A percentile compares a stretch with the other conserved stretches of the same genome.
These are phyloP conservation scores for Yarrowia sp. DNA, from an alignment of 805 yeast species.

Conservation along the genomic window DNA sequence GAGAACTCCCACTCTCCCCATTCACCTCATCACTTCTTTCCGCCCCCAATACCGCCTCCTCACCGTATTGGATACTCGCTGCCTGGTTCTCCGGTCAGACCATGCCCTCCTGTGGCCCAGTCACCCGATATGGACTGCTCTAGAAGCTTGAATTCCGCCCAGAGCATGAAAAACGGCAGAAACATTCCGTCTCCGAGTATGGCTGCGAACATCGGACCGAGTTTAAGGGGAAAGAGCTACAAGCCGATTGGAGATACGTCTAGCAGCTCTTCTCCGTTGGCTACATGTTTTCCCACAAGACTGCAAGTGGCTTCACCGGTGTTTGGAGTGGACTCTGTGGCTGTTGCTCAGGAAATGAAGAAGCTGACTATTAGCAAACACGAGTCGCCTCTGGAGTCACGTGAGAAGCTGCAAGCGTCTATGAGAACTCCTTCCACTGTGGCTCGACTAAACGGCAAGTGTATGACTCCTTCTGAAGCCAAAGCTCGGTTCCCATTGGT, in stretches of 20 bases:
- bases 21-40: constrained; percentile 9
- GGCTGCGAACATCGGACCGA: background rate
- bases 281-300: background rate
- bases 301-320: background rate
- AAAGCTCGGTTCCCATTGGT: constrained; percentile 56
- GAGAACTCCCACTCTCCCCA: background rate
- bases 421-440: constrained; percentile 23
- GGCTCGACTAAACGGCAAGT: constrained; percentile 31
- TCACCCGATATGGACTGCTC: constrained; percentile 15
- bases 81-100: constrained; percentile 10
- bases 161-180: background rate
- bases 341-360: constrained; percentile 27
- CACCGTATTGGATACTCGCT: constrained; percentile 1
- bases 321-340: background rate
- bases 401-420: constrained; percentile 24
- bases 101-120: background rate
- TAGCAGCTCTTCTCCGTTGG: background rate
- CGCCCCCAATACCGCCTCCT: constrained; percentile 3
- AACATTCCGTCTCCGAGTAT: constrained; percentile 1
- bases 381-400: constrained; percentile 18
- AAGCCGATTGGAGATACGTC: constrained; percentile 3
- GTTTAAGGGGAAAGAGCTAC: constrained; percentile 3
- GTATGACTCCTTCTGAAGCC: constrained; percentile 32
- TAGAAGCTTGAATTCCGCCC: constrained; percentile 6
- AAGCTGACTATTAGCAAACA: constrained; percentile 29